Base-by-base conservation (phyloP, 768 basidiomycete genomes). In the Coprinopsis cinerea region DNA sequence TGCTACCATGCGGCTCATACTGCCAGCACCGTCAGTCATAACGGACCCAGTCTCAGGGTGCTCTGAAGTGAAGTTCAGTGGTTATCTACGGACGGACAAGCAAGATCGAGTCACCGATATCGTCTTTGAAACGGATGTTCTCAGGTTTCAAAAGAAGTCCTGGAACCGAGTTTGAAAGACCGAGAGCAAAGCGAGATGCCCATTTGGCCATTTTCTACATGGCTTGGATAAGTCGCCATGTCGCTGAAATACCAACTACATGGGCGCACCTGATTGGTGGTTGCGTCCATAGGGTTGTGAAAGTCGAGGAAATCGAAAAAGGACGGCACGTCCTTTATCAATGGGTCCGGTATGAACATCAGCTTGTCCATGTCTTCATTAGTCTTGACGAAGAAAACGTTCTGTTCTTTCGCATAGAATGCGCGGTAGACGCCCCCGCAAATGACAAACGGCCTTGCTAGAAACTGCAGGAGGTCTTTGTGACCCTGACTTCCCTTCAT, bases 141-240 rank as follows among this genome's bases (percentile, higher is more conserved):
- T 59, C 48, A 1, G 59, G 51, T 0, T 64, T 53, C 2, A 86
- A 48, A 5, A 64, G 52, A 1, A 78, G 61, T 0, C 79, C 82
- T 4, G 83, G 83, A 3, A 79, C 67, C 1, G 83, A 85, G 44
- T 75, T 84, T 1, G 84, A 86, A 4, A 84, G 59, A 0, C 78
- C 82, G 9, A 87, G 70, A 0, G 77, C 72, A 54, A 78, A 79
- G 0, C 83, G 72, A 14, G 83, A 71, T 11, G 75, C 69, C 77
- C 79, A 86, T 62, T 87, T 86, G 1, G 78, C 69, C 64, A 84
- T 74, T 13, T 71, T 69, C 83, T 85, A 47, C n/a, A n/a, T n/a
- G n/a, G n/a, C n/a, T n/a, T n/a, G n/a, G n/a, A n/a, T n/a, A n/a
- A n/a, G n/a, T n/a, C n/a, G n/a, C n/a, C n/a, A n/a, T n/a, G n/a